These are phyloP conservation scores for Nicotiana rustica DNA, from an alignment of 305 asterid species.

Conservation along the genomic window DNA sequence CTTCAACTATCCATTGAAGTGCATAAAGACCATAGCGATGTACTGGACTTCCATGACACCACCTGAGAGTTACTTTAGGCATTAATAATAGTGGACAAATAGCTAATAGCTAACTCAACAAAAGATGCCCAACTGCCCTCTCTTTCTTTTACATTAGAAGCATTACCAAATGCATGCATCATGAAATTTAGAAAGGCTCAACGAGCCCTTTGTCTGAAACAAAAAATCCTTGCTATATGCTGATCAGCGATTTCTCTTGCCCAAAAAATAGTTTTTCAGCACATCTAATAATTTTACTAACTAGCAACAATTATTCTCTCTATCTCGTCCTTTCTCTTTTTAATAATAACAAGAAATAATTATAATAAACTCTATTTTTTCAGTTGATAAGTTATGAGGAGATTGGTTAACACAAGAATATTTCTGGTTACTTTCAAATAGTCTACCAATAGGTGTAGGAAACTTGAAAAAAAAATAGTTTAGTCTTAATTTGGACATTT, in stretches of 20 bases:
- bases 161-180: background rate
- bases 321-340: background rate
- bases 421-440: background rate
- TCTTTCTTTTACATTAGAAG: constrained; percentile 2
- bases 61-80: constrained; percentile 56
- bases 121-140: constrained; percentile 15
- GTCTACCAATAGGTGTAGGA: constrained; percentile 10
- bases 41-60: constrained; percentile 99
- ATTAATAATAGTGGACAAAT: constrained; percentile 14
- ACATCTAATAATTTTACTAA: background rate
- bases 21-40: constrained; percentile 95
- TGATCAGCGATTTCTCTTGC: background rate
- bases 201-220: constrained; percentile 2
- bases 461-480: background rate
- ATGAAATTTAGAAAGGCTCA: constrained; percentile 9
- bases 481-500: background rate
- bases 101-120: constrained; percentile 20
- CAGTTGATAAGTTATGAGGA: background rate
- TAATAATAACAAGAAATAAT: background rate
- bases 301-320: background rate
- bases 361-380: background rate
- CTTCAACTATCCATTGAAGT: constrained; percentile 96
- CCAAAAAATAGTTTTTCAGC: background rate
- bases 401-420: background rate
- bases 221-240: background rate